Evolutionary conservation across 352 stramenopile genomes (phyloP).

Genomic region (Pythium chondricola): DNA sequence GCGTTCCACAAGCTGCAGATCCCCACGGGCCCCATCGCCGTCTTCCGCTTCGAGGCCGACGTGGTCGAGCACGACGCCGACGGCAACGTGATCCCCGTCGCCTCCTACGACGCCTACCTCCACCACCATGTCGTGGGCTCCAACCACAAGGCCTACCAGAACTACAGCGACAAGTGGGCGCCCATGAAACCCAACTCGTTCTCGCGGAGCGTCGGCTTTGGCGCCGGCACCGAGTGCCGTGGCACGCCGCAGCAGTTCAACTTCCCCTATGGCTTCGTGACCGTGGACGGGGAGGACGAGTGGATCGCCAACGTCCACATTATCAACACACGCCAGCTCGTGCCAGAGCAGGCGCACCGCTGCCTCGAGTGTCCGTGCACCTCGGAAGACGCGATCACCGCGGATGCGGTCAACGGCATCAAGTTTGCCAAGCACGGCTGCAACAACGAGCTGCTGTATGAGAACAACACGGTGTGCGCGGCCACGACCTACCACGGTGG

Average conservation of each 20-base stretch:
- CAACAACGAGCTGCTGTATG: constrained; percentile 54
- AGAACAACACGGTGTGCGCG: constrained; percentile 70
- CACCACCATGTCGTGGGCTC: constrained; percentile 81
- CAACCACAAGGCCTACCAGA: constrained; percentile 55
- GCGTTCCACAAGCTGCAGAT: constrained; percentile 66
- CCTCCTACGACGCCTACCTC: constrained; percentile 71
- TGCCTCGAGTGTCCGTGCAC: constrained; percentile 80
- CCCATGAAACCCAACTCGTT: constrained; percentile 76
- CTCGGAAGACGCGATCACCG: constrained; percentile 49
- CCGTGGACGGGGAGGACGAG: constrained; percentile 66
- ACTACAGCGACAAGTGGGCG: constrained; percentile 37
- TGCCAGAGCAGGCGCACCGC: constrained; percentile 30
- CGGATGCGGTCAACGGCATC: constrained; percentile 45
- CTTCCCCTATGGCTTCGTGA: constrained; percentile 78
- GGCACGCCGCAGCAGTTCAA: constrained; percentile 76
- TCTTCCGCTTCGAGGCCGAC: constrained; percentile 77
- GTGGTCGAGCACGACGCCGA: constrained; percentile 62
- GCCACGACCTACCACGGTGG: constrained; percentile 58
- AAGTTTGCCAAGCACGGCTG: constrained; percentile 33
- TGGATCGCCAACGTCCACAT: constrained; percentile 80
- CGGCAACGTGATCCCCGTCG: constrained; percentile 43
- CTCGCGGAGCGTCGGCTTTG: constrained; percentile 70
- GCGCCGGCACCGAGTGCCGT: constrained; percentile 68
- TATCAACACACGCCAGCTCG: constrained; percentile 73
- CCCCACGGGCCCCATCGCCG: constrained; percentile 68